These are phyloP conservation scores for Tolypocladium tropicale DNA, from an alignment of 2,329 filamentous ascomycete genomes.

Conservation along the genomic window DNA sequence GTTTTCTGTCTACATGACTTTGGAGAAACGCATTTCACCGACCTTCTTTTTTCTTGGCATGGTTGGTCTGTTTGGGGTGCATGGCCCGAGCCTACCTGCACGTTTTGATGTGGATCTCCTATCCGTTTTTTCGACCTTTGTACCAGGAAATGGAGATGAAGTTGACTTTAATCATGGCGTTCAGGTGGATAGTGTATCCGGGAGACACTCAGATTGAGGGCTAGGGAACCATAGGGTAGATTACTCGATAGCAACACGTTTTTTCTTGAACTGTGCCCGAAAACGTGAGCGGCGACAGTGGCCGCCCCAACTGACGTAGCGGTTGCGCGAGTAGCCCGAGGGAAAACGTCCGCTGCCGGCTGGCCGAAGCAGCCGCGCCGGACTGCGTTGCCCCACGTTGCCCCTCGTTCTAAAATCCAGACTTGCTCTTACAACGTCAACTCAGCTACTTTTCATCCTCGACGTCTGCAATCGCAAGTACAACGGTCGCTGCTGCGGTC, in stretches of 20 bases:
- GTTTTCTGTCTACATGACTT: background rate
- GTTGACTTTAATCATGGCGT: background rate
- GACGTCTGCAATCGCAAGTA: background rate
- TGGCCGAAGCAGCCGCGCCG: background rate
- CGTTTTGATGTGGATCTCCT: constrained; percentile 4
- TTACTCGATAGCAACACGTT: background rate
- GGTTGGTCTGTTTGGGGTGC: background rate
- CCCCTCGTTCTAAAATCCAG: background rate
- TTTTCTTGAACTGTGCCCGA: background rate
- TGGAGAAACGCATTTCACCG: background rate
- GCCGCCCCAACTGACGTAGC: background rate
- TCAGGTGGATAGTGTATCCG: background rate
- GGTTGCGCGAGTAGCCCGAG: background rate
- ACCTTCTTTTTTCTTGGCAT: background rate
- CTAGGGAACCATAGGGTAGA: background rate
- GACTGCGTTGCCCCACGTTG: background rate
- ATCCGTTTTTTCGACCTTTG: constrained; percentile 2
- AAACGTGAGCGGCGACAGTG: background rate
- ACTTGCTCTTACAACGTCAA: background rate
- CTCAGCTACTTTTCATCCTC: background rate
- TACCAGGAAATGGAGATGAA: background rate
- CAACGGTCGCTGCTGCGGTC: background rate
- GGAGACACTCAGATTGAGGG: constrained; percentile 2
- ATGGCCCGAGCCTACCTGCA: background rate
- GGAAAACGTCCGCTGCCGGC: background rate